A percentile compares a stretch with the other conserved stretches of the same genome.
Evolutionary conservation across 2,329 filamentous ascomycete species (phyloP).

Genomic region (Blastomyces silverae): DNA sequence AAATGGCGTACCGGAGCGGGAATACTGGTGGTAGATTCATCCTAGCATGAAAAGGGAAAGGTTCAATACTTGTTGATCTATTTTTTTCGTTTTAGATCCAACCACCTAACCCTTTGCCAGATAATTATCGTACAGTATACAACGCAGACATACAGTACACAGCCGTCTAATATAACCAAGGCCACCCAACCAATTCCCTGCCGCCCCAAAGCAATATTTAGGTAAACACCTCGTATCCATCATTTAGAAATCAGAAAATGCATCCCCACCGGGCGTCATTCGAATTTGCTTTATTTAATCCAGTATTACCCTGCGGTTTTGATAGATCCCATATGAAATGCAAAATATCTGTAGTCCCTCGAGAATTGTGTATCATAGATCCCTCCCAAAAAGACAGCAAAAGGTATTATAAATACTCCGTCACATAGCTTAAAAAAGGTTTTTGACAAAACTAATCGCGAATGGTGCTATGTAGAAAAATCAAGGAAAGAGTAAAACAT

Average conservation of each 20-base stretch:
- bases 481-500: neutral
- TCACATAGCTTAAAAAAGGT: conserved; percentile 38
- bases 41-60: conserved; percentile 10
- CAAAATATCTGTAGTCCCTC: neutral
- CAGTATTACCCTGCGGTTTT: no score
- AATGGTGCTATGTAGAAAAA: conserved; percentile 39
- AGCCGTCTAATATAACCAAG: neutral
- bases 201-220: neutral
- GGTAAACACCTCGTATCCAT: neutral
- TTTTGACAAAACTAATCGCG: conserved; percentile 45
- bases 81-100: conserved; percentile 8
- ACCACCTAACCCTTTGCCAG: neutral
- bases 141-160: neutral
- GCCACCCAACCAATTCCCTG: neutral
- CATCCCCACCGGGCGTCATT: neutral
- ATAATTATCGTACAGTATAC: neutral
- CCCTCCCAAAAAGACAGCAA: neutral
- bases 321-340: conserved; percentile 2
- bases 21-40: neutral
- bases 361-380: neutral
- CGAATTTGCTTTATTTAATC: neutral
- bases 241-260: neutral
- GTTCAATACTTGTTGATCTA: conserved; percentile 9
- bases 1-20: neutral
- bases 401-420: neutral